A percentile compares a stretch with the other conserved stretches of the same genome.
These are phyloP conservation scores for Aethionema arabicum DNA, from an alignment of 345 rosid genomes.

Conservation along the genomic window DNA sequence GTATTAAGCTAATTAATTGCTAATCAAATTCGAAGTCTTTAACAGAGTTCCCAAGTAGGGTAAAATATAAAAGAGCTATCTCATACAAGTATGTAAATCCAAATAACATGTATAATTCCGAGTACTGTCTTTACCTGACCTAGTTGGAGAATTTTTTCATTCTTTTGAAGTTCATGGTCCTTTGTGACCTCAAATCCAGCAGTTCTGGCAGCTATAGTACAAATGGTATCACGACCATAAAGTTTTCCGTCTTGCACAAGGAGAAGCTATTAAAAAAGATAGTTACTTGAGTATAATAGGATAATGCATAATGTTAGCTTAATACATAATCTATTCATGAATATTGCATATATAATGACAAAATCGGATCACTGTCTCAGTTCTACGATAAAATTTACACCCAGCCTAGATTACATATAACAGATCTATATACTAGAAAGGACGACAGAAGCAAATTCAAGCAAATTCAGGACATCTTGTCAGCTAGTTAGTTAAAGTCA, in stretches of 20 bases:
- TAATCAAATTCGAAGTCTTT: conserved; percentile 12
- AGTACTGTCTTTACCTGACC: conserved; percentile 55
- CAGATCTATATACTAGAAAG: conserved; percentile 1
- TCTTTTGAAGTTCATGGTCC: conserved; percentile 65
- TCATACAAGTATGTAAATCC: conserved; percentile 4
- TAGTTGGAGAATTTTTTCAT: conserved; percentile 69
- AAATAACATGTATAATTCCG: neutral
- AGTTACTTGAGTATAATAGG: conserved; percentile 12
- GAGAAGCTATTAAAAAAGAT: conserved; percentile 59
- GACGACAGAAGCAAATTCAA: neutral
- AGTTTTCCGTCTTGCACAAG: conserved; percentile 98
- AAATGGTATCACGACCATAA: conserved; percentile 79
- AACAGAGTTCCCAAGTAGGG: conserved; percentile 5
- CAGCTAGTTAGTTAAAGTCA: neutral
- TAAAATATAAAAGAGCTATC: conserved; percentile 13
- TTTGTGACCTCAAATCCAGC: conserved; percentile 65
- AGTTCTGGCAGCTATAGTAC: conserved; percentile 63
- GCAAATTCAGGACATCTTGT: conserved; percentile 17
- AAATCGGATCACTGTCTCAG: conserved; percentile 10
- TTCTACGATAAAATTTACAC: conserved; percentile 16
- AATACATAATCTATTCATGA: neutral
- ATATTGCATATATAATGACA: conserved; percentile 6
- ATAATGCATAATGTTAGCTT: conserved; percentile 3
- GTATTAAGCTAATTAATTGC: conserved; percentile 4
- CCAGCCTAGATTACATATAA: conserved; percentile 11